Base-by-base conservation (phyloP, 2,329 filamentous ascomycete genomes). In the Aspergillus hortae region DNA sequence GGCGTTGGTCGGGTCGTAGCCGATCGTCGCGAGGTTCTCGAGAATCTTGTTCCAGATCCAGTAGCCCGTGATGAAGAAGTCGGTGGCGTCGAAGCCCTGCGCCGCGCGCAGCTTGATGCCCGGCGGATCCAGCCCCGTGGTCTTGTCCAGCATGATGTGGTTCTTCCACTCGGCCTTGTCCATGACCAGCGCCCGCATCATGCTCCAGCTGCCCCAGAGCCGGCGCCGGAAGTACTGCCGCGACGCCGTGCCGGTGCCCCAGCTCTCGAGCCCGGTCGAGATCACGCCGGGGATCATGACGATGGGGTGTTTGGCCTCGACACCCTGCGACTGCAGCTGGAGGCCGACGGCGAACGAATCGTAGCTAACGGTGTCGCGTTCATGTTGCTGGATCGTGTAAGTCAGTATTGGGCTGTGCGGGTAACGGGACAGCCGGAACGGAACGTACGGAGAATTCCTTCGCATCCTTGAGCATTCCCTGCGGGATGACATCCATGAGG, bases 41-140 rank as follows among this genome's bases (percentile, higher is more conserved):
- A 99, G 80, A 55, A 99, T 96, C 74, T 97, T 97, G 74, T 90
- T 96, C 92, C 92, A 96, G 55, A 99, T 97, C 94, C 94, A 99
- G 74, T 99, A 99, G 4, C 85, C 84, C 2, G 83, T 85, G 58
- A 86, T 85, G 60, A 77, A 78, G 65, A 99, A 99, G 73, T 99
- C 94, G 10, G 94, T 92, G 2, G 94, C 94, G 71, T 99, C 94
- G 63, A 99, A 99, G 2, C 94, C 94, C 69, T 97, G 94, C 0
- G 94, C 92, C 7, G 94, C 90, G 35, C 94, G 85, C 17, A 99
- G 75, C 75, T 97, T 97, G 63, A 97, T 84, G 11, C 86, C 85
- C 0, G 91, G 89, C 1, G 94, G 94, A 68, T 99, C 94, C 19
- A 99, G 77, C 0, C 94, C 94, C 0, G 92, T 96, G 35, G 84